Evolutionary conservation across 2,329 filamentous ascomycete species (phyloP).

Genomic region (Zymoseptoria brevis): DNA sequence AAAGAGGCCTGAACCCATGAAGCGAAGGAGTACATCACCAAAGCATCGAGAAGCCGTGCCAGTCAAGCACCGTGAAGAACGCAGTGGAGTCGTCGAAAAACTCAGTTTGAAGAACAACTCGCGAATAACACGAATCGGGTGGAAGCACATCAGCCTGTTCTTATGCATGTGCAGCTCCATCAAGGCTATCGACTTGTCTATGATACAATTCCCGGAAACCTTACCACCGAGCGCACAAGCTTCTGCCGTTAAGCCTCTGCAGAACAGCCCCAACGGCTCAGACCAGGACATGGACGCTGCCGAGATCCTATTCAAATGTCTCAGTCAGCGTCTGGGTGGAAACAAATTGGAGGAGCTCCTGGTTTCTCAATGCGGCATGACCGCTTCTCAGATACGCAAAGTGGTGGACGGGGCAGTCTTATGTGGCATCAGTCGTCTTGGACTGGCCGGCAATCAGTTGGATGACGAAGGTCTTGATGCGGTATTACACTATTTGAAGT

Average conservation of each 20-base stretch:
- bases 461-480: constrained; percentile 66
- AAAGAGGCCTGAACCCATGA: constrained; percentile 51
- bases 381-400: constrained; percentile 59
- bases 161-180: constrained; percentile 82
- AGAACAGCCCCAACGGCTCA: constrained; percentile 22
- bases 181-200: constrained; percentile 77
- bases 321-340: constrained; percentile 69
- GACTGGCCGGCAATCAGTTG: constrained; percentile 74
- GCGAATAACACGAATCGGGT: constrained; percentile 76
- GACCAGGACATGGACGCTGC: constrained; percentile 44
- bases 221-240: constrained; percentile 20
- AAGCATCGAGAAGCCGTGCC: constrained; percentile 22
- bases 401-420: constrained; percentile 77
- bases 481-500: constrained; percentile 66
- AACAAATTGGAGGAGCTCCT: constrained; percentile 72
- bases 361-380: constrained; percentile 69
- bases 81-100: constrained; percentile 73
- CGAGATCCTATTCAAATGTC: constrained; percentile 62
- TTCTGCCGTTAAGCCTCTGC: constrained; percentile 16
- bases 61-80: constrained; percentile 28
- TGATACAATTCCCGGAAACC: constrained; percentile 63
- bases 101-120: constrained; percentile 81
- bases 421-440: constrained; percentile 69
- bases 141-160: constrained; percentile 85
- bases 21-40: constrained; percentile 22